Evolutionary conservation across 1,284 basidiomycete species (phyloP).

Genomic region (Volvariella volvacea): DNA sequence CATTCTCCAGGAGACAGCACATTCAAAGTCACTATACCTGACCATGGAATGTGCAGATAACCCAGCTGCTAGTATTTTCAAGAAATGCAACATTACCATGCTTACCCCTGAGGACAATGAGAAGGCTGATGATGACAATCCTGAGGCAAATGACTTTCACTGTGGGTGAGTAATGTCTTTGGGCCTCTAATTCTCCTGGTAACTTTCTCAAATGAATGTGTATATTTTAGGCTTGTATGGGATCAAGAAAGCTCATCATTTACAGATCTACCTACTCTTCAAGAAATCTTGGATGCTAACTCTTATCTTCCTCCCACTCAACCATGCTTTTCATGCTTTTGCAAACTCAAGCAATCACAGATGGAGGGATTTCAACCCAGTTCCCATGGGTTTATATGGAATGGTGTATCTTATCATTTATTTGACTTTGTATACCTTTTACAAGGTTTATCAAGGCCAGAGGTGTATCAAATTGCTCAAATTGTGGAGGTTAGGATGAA

Average conservation of each 20-base stretch:
- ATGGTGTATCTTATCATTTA: slow-evolving; percentile 41
- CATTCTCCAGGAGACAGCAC: slow-evolving; percentile 46
- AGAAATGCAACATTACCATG: slow-evolving; percentile 42
- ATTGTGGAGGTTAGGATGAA: slow-evolving; percentile 24
- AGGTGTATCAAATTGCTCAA: slow-evolving; percentile 27
- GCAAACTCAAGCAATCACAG: slow-evolving; percentile 19
- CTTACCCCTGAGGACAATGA: slow-evolving; percentile 36
- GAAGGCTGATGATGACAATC: slow-evolving; percentile 28
- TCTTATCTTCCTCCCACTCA: slow-evolving; percentile 23
- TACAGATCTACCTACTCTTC: slow-evolving; percentile 29
- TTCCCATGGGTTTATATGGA: slow-evolving; percentile 24
- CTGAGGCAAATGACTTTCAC: slow-evolving; percentile 43
- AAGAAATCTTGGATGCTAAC: slow-evolving; percentile 23
- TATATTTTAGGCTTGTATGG: slow-evolving; percentile 32
- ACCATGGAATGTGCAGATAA: slow-evolving; percentile 45
- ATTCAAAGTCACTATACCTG: slow-evolving; percentile 60
- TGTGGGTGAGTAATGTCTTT: slow-evolving; percentile 37
- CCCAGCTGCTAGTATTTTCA: slow-evolving; percentile 30
- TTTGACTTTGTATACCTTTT: slow-evolving; percentile 49
- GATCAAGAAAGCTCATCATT: slow-evolving; percentile 38
- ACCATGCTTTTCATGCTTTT: slow-evolving; percentile 43
- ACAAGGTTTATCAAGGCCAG: slow-evolving; percentile 21
- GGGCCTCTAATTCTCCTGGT: neutral
- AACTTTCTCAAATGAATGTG: slow-evolving; percentile 6
- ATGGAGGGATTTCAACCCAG: slow-evolving; percentile 16